These are phyloP conservation scores for Raddia guianensis DNA, from an alignment of 176 grass and related monocot species.

Conservation along the genomic window DNA sequence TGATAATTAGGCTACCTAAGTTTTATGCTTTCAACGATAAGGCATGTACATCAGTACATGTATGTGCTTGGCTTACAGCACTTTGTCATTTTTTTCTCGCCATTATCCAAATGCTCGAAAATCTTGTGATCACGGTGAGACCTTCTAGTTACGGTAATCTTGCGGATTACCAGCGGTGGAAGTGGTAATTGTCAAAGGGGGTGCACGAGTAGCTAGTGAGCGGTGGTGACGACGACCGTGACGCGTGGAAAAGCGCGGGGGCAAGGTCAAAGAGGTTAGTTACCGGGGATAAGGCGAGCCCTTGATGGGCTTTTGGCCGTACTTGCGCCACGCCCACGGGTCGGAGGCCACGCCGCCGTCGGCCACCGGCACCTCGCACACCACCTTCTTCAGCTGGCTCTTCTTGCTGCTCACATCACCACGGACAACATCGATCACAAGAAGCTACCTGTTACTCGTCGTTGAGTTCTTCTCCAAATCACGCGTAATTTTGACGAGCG, in stretches of 20 bases:
- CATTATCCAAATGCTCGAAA: neutral
- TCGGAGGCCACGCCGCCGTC: slow-evolving; percentile 72
- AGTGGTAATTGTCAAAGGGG: slow-evolving; percentile 25
- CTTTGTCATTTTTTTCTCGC: neutral
- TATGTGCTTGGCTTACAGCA: neutral
- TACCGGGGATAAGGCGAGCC: slow-evolving; percentile 97
- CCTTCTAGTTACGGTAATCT: neutral
- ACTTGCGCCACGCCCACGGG: slow-evolving; percentile 99
- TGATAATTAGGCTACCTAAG: neutral
- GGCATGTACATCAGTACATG: neutral
- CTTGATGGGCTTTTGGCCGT: slow-evolving; percentile 99
- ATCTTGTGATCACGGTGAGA: neutral
- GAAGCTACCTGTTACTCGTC: neutral
- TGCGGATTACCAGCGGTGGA: neutral
- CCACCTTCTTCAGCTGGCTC: slow-evolving; percentile 85
- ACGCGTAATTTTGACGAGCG: no score
- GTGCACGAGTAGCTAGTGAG: slow-evolving; percentile 4
- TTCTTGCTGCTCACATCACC: slow-evolving; percentile 65
- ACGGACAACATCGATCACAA: neutral
- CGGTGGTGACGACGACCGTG: neutral
- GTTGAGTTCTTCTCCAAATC: neutral
- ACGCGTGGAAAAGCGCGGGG: slow-evolving; percentile 22
- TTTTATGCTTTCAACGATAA: neutral
- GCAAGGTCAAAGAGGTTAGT: slow-evolving; percentile 20
- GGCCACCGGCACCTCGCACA: slow-evolving; percentile 74